Conservation (phyloP, 225 moss, liverwort and hornwort genomes). For the Sphagnum tenellum region DNA sequence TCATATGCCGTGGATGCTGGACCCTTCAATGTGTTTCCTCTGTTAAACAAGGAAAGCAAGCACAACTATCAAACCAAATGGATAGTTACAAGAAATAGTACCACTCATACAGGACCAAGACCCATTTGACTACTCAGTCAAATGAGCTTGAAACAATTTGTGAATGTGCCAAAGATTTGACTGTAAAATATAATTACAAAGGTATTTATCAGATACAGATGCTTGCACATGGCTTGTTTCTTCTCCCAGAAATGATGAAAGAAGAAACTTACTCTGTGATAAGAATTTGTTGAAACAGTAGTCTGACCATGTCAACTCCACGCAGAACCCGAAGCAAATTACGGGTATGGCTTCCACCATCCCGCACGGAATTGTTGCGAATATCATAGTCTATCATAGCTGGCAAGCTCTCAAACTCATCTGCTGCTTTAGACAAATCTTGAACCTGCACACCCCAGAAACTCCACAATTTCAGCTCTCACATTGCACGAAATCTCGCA, state of each 20-base stretch:
- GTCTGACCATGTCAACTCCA: constrained; percentile 81
- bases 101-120: constrained; percentile 47
- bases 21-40: constrained; percentile 76
- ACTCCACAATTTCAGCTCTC: neutral
- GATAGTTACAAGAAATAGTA: constrained; percentile 64
- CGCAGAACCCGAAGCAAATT: constrained; percentile 82
- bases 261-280: constrained; percentile 49
- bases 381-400: constrained; percentile 72
- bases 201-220: neutral
- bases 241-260: neutral
- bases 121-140: no score
- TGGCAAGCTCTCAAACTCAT: constrained; percentile 46
- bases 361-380: constrained; percentile 36
- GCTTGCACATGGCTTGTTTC: neutral
- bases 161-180: no score
- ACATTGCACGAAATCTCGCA: no score
- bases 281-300: constrained; percentile 76
- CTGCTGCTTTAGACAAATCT: constrained; percentile 60
- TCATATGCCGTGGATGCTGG: constrained; percentile 75
- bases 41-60: constrained; percentile 6
- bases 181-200: neutral
- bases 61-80: constrained; percentile 21
- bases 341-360: constrained; percentile 70
- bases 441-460: constrained; percentile 38
- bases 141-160: no score